Conservation (phyloP, 2,329 filamentous ascomycete genomes). For the Paecilomyces formosus region DNA sequence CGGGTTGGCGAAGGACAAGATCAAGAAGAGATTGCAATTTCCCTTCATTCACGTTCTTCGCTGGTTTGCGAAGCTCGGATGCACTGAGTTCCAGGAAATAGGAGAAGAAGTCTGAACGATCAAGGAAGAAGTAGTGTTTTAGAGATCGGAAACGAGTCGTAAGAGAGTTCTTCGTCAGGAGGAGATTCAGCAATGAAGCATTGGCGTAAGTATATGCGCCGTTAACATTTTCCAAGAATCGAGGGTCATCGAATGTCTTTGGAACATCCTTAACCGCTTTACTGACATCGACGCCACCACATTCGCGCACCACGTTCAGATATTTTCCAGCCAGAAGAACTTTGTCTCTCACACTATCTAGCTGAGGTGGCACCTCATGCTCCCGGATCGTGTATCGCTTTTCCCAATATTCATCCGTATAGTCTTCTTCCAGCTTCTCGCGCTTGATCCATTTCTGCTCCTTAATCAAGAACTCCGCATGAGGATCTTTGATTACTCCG, state of each 20-base stretch:
- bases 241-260: constrained; percentile 79
- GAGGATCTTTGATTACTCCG: constrained; percentile 87
- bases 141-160: constrained; percentile 80
- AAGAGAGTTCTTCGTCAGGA: constrained; percentile 86
- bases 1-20: constrained; percentile 89
- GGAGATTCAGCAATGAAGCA: constrained; percentile 79
- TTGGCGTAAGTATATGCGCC: constrained; percentile 93
- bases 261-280: constrained; percentile 85
- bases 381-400: constrained; percentile 92
- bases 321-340: constrained; percentile 95
- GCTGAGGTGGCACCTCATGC: constrained; percentile 81
- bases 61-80: constrained; percentile 83
- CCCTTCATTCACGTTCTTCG: constrained; percentile 79
- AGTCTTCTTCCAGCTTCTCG: constrained; percentile 87
- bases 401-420: constrained; percentile 99
- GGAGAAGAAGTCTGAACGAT: constrained; percentile 95
- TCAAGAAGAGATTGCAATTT: constrained; percentile 96
- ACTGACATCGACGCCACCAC: constrained; percentile 89
- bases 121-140: constrained; percentile 99
- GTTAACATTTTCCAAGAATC: constrained; percentile 94
- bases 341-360: constrained; percentile 86
- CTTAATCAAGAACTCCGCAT: constrained; percentile 88
- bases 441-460: constrained; percentile 92
- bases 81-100: constrained; percentile 91
- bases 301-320: constrained; percentile 94